Conservation (phyloP, 768 basidiomycete species). For the Mycena amicta region DNA sequence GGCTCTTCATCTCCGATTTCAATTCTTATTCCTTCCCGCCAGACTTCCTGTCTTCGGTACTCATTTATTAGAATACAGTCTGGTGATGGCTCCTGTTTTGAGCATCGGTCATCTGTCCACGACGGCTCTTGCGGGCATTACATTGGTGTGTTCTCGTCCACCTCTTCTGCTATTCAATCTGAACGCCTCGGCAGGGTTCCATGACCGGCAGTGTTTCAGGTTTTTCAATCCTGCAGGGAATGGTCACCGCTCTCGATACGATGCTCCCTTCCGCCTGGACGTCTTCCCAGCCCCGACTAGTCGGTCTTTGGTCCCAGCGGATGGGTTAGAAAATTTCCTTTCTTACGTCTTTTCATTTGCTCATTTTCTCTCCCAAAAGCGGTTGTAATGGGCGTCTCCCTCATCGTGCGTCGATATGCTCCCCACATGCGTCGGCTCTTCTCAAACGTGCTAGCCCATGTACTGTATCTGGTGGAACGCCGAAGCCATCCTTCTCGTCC, state of each 20-base stretch:
- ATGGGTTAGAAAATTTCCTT: slow-evolving; percentile 60
- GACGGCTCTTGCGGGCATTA: slow-evolving; percentile 82
- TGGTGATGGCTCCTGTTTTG: slow-evolving; percentile 81
- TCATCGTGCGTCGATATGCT: slow-evolving; percentile 54
- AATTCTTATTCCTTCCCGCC: background rate
- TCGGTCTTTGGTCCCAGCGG: slow-evolving; percentile 89
- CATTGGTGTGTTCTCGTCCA: slow-evolving; percentile 34
- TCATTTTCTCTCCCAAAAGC: slow-evolving; percentile 36
- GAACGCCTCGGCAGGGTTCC: slow-evolving; percentile 40
- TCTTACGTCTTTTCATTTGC: background rate
- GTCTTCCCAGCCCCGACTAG: slow-evolving; percentile 76
- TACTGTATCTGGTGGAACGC: slow-evolving; percentile 76
- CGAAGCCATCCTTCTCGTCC: slow-evolving; percentile 72
- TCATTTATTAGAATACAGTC: slow-evolving; percentile 82
- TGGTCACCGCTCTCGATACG: slow-evolving; percentile 86
- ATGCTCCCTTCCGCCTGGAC: slow-evolving; percentile 96
- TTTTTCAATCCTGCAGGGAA: slow-evolving; percentile 80
- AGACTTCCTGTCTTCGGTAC: slow-evolving; percentile 43
- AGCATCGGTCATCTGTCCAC: slow-evolving; percentile 92
- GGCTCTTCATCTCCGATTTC: background rate
- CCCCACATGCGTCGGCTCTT: background rate
- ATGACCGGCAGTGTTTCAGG: slow-evolving; percentile 78
- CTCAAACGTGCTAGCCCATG: slow-evolving; percentile 17
- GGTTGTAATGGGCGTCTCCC: slow-evolving; percentile 57
- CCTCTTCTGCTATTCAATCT: background rate